Evolutionary conservation across 164 flowering plant species (phyloP).

Genomic region (Kingdonia uniflora): DNA sequence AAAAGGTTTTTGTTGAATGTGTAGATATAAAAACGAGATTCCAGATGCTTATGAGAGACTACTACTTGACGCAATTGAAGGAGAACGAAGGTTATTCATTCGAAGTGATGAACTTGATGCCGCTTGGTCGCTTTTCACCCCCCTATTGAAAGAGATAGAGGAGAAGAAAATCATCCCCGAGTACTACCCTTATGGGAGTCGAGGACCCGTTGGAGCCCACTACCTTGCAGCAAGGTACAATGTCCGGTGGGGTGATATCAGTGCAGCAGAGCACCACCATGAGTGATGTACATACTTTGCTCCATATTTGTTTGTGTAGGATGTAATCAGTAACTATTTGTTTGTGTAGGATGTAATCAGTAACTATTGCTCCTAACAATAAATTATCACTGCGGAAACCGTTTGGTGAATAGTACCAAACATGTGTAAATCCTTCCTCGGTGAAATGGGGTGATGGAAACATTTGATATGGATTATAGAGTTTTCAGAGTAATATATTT

Average conservation of each 20-base stretch:
- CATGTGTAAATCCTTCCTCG: no score
- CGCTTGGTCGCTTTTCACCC: slow-evolving; percentile 84
- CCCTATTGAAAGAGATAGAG: slow-evolving; percentile 69
- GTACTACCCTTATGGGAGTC: slow-evolving; percentile 69
- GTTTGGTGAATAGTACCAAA: no score
- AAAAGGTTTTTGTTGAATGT: neutral
- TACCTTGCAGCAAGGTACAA: slow-evolving; percentile 78
- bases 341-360: no score
- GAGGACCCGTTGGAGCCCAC: slow-evolving; percentile 83
- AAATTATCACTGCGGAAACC: no score
- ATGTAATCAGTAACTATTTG: no score
- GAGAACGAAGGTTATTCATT: slow-evolving; percentile 73
- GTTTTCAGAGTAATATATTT: no score
- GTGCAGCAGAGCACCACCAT: slow-evolving; percentile 3
- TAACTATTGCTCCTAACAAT: no score
- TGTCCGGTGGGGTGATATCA: slow-evolving; percentile 70
- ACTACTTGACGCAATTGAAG: slow-evolving; percentile 76
- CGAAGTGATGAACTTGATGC: slow-evolving; percentile 94
- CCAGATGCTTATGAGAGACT: slow-evolving; percentile 88
- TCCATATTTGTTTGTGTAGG: no score
- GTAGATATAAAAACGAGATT: slow-evolving; percentile 56
- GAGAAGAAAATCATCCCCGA: slow-evolving; percentile 62
- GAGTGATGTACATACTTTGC: neutral
- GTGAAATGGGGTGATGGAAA: no score
- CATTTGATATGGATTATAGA: no score